These are phyloP conservation scores for Annulohypoxylon bovei DNA, from an alignment of 495 filamentous ascomycete species.

Conservation along the genomic window DNA sequence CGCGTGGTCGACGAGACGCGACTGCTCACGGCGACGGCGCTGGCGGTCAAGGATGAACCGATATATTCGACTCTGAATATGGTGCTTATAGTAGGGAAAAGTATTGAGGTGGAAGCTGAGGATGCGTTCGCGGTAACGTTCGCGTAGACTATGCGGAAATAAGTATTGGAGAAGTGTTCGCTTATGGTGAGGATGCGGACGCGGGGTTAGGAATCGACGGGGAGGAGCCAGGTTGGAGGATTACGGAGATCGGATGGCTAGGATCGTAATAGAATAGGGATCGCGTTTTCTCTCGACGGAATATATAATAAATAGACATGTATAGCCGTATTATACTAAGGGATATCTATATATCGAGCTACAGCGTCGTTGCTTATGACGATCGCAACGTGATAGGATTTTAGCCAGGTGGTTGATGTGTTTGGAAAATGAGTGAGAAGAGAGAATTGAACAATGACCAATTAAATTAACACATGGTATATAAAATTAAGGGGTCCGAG, in stretches of 20 bases:
- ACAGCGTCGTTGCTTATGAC: constrained; percentile 19
- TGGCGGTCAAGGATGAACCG: constrained; percentile 73
- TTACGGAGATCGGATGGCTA: background rate
- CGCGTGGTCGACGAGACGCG: constrained; percentile 62
- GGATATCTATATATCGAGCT: background rate
- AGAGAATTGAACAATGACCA: constrained; percentile 10
- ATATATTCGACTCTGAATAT: constrained; percentile 79
- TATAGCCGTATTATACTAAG: constrained; percentile 1
- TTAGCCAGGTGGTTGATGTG: constrained; percentile 14
- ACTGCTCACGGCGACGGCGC: constrained; percentile 59
- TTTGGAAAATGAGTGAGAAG: constrained; percentile 8
- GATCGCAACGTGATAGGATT: constrained; percentile 11
- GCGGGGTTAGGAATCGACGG: constrained; percentile 33
- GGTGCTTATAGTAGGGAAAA: constrained; percentile 73
- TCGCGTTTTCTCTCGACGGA: background rate
- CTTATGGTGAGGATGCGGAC: constrained; percentile 40
- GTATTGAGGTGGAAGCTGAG: constrained; percentile 75
- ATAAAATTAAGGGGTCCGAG: background rate
- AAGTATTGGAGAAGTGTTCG: constrained; percentile 65
- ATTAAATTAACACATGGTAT: constrained; percentile 34
- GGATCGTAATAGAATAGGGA: background rate
- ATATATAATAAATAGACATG: constrained; percentile 7
- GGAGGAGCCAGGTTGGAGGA: constrained; percentile 42
- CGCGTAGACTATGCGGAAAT: constrained; percentile 64
- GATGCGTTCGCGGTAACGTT: constrained; percentile 69